Percentiles rank a stretch among this genome's conserved stretches.
Evolutionary conservation across 106 monocot genomes (phyloP).

Genomic region (Xerophyta viscosa): DNA sequence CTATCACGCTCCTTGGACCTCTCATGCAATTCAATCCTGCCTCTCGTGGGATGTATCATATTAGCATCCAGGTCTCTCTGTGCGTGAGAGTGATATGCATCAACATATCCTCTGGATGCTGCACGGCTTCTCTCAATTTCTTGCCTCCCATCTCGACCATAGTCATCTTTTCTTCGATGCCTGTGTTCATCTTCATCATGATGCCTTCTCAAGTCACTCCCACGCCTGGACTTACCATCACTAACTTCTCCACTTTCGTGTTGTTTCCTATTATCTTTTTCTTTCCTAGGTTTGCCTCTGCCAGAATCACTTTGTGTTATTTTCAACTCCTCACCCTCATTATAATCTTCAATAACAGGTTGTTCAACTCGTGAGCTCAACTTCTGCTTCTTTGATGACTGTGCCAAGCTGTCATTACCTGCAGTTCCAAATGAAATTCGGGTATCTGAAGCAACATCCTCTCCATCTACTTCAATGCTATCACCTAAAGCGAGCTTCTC

Average conservation of each 20-base stretch:
- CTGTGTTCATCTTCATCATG: slow-evolving; percentile 30
- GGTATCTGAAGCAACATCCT: slow-evolving; percentile 39
- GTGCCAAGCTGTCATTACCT: slow-evolving; percentile 25
- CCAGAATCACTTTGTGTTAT: slow-evolving; percentile 33
- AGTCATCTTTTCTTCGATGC: slow-evolving; percentile 32
- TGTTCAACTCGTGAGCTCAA: slow-evolving; percentile 40
- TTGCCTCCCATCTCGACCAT: slow-evolving; percentile 34
- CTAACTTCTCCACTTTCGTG: slow-evolving; percentile 45
- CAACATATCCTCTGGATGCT: slow-evolving; percentile 33
- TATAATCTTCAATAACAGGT: slow-evolving; percentile 16
- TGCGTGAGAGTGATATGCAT: slow-evolving; percentile 26
- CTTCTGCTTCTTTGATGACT: slow-evolving; percentile 43
- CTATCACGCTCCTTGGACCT: slow-evolving; percentile 39
- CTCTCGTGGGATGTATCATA: slow-evolving; percentile 23
- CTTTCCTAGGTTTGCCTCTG: slow-evolving; percentile 40
- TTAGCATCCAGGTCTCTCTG: slow-evolving; percentile 31
- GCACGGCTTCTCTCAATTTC: slow-evolving; percentile 21
- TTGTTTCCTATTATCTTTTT: slow-evolving; percentile 31
- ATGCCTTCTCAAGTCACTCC: slow-evolving; percentile 26
- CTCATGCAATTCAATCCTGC: slow-evolving; percentile 44
- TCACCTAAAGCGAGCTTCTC: slow-evolving; percentile 45
- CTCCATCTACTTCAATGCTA: slow-evolving; percentile 35
- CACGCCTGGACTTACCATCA: slow-evolving; percentile 21
- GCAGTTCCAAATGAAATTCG: slow-evolving; percentile 24
- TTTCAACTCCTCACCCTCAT: slow-evolving; percentile 31